phyloP scores from a whole-genome alignment of 2,329 filamentous ascomycete species.

The Claviceps cyperi region DNA sequence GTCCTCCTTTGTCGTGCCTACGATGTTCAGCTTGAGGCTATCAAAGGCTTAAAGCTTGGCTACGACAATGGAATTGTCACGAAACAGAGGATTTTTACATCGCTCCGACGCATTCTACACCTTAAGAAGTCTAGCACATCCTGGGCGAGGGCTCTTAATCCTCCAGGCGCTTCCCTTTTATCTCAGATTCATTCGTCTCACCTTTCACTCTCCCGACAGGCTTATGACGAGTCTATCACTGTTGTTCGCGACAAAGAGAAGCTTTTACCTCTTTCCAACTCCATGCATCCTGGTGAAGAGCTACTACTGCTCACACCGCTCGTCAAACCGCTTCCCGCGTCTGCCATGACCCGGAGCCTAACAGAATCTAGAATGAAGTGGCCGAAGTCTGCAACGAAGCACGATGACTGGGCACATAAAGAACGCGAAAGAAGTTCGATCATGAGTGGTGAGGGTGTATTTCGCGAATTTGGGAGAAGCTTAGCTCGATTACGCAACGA shows the following conservation, averaged over 20 bases:
- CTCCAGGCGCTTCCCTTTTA: conserved; percentile 61
- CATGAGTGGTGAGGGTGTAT: conserved; percentile 88
- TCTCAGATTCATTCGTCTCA: conserved; percentile 73
- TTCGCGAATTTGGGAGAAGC: conserved; percentile 74
- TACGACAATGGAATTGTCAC: conserved; percentile 84
- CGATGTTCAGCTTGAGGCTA: conserved; percentile 77
- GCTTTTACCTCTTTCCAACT: conserved; percentile 66
- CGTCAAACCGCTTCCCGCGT: conserved; percentile 84
- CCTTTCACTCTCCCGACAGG: conserved; percentile 63
- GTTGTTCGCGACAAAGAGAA: conserved; percentile 83
- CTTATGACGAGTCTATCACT: conserved; percentile 86
- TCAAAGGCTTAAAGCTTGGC: conserved; percentile 76
- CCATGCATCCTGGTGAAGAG: conserved; percentile 74
- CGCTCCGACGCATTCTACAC: conserved; percentile 60
- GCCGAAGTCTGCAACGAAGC: conserved; percentile 21
- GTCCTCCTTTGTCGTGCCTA: conserved; percentile 80
- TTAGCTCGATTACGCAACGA: conserved; percentile 77
- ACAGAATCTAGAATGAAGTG: conserved; percentile 36
- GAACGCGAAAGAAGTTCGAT: conserved; percentile 44
- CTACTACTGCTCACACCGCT: conserved; percentile 78
- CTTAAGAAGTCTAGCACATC: conserved; percentile 78
- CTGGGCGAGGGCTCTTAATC: conserved; percentile 85
- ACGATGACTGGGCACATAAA: conserved; percentile 44
- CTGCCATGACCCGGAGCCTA: conserved; percentile 61
- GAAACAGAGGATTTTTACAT: conserved; percentile 64